These are phyloP conservation scores for Chytriomyces sp. DNA, from an alignment of 192 early-diverging fungal species.

Conservation along the genomic window DNA sequence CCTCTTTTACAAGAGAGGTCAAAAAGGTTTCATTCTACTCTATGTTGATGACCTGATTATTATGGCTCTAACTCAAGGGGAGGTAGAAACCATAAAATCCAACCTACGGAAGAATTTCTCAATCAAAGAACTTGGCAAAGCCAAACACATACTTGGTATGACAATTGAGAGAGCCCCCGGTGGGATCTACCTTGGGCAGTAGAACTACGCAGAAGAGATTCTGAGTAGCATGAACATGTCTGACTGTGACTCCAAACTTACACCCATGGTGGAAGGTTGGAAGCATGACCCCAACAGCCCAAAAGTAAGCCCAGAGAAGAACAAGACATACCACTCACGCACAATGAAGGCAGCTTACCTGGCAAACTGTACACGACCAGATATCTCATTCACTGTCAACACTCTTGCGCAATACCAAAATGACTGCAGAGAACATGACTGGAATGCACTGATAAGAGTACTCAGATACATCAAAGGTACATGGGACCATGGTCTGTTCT, in stretches of 20 bases:
- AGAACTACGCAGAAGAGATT: conserved; percentile 18
- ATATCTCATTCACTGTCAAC: conserved; percentile 12
- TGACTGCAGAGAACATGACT: conserved; percentile 9
- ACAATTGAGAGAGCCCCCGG: background rate
- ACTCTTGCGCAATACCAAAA: conserved; percentile 14
- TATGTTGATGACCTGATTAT: conserved; percentile 39
- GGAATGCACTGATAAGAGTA: conserved; percentile 3
- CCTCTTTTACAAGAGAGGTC: background rate
- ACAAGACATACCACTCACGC: background rate
- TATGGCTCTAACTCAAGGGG: conserved; percentile 8
- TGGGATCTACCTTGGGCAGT: conserved; percentile 27
- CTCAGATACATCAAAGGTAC: conserved; percentile 32
- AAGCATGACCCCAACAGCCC: background rate
- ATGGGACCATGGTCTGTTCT: conserved; percentile 32
- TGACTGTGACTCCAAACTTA: background rate
- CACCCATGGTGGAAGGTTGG: conserved; percentile 1
- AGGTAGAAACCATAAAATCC: conserved; percentile 17
- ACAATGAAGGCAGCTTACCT: conserved; percentile 1
- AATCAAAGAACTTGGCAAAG: conserved; percentile 15
- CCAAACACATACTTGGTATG: conserved; percentile 24
- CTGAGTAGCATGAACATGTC: conserved; percentile 14
- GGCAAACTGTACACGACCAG: conserved; percentile 14
- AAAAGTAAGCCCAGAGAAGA: background rate
- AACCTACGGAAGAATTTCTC: conserved; percentile 11
- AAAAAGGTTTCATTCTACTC: conserved; percentile 14